These are phyloP conservation scores for Cystobasidium pallidum DNA, from an alignment of 1,284 basidiomycete species.

Conservation along the genomic window DNA sequence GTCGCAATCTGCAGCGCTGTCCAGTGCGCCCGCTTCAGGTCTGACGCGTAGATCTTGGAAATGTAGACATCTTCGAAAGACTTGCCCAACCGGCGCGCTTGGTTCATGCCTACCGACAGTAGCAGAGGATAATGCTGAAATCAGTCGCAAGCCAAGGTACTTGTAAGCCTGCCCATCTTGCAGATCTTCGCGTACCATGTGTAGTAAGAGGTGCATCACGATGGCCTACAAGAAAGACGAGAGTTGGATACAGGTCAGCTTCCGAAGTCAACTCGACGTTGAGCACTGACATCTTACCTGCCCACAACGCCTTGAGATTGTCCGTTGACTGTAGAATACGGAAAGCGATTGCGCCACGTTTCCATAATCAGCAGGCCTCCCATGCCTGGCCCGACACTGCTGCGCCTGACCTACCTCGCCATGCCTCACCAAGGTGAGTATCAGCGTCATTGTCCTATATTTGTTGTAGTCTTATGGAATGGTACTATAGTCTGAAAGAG, in stretches of 20 bases:
- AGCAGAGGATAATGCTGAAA: not conserved
- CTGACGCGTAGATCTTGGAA: slow-evolving; percentile 71
- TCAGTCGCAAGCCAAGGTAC: not conserved
- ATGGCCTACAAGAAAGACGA: slow-evolving; percentile 26
- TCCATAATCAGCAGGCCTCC: not conserved
- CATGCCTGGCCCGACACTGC: not conserved
- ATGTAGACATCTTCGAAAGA: slow-evolving; percentile 50
- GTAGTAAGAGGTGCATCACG: slow-evolving; percentile 41
- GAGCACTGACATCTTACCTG: slow-evolving; percentile 12
- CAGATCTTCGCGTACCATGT: slow-evolving; percentile 10
- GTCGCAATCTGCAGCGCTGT: slow-evolving; percentile 69
- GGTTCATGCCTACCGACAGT: slow-evolving; percentile 44
- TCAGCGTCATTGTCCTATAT: slow-evolving; percentile 9
- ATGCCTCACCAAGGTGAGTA: slow-evolving; percentile 42
- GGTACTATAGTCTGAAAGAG: no score
- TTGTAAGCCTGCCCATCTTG: not conserved
- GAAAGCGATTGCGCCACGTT: slow-evolving; percentile 1
- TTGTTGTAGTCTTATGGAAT: not conserved
- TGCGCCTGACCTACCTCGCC: slow-evolving; percentile 31
- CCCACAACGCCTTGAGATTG: slow-evolving; percentile 43
- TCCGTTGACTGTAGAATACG: slow-evolving; percentile 32
- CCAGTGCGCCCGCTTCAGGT: slow-evolving; percentile 72
- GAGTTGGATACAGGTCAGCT: not conserved
- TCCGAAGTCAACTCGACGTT: not conserved
- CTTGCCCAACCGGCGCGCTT: slow-evolving; percentile 49